Base-by-base conservation (phyloP, 2,329 filamentous ascomycete species). In the Beauveria caledonica region DNA sequence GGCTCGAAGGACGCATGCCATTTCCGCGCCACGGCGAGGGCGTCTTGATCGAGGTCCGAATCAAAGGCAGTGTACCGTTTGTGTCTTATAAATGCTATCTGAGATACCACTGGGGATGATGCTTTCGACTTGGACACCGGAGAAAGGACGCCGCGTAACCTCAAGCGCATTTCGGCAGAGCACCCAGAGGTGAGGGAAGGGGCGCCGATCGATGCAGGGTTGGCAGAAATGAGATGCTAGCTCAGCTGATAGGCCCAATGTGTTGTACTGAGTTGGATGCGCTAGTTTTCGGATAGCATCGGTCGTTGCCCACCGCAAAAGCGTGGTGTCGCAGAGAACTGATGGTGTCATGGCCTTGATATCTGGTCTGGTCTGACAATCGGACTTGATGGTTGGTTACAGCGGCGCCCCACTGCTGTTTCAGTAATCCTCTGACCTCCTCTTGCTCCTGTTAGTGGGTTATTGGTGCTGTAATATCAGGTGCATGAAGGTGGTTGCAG, bases 51-150 rank as follows among this genome's bases (percentile, higher is more conserved):
- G n/a, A 82, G 72, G 0, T 70, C 68, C 1, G 77, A 74, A 61
- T 82, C 80, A 60, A 77, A 80, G 1, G 80, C 78, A 54, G 78
- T 73, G 60, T 79, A 78, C 48, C 76, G 71, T 62, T 73, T 74
- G 60, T 62, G 65, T 50, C 55, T 33, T 29, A 33, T 33, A 11
- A 23, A 19, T n/a, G 15, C 54, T 25, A n/a, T 45, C n/a, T 25
- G 39, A 27, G 50, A 36, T 39, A 23, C 21, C 23, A 27, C 23
- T 19, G 52, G 3, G 13, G 44, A 19, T n/a, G 27, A 25, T 39
- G 29, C 27, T 15, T 19, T n/a, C 44, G 29, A 45, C 4, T 6
- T 46, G 33, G 49, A 55, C n/a, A 33, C n/a, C 15, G 29, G 21
- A 27, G 21, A 19, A 33, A 36, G 13, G 42, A 50, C 39, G 21